phyloP scores from a whole-genome alignment of 805 yeast species.

The Candida andamanensis region DNA sequence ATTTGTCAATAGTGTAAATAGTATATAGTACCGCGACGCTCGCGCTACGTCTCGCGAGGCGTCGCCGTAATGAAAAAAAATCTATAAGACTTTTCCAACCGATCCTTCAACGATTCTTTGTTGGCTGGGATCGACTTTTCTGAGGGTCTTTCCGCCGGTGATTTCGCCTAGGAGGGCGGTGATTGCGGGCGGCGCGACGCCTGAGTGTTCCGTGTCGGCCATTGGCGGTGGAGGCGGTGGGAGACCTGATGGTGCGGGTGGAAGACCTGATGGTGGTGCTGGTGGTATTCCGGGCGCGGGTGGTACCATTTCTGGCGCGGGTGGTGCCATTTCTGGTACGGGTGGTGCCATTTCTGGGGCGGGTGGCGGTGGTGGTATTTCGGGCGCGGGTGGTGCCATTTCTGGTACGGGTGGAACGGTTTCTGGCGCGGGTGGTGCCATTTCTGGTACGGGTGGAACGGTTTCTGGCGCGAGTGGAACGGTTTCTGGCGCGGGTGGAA shows the following conservation, averaged over 20 bases:
- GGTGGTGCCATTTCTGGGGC: slow-evolving; percentile 20
- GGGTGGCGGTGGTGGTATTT: slow-evolving; percentile 14
- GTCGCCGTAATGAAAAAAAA: too few relatives aligned
- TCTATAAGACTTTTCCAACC: slow-evolving; percentile 45
- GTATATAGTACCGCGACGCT: too few relatives aligned
- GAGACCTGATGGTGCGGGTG: slow-evolving; percentile 24
- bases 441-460: slow-evolving; percentile 8
- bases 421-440: slow-evolving; percentile 9
- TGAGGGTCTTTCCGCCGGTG: slow-evolving; percentile 45
- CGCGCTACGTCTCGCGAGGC: too few relatives aligned
- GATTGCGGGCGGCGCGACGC: slow-evolving; percentile 27
- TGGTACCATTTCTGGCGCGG: slow-evolving; percentile 21
- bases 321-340: too few relatives aligned
- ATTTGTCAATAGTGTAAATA: slow-evolving; percentile 1
- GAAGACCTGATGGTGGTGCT: slow-evolving; percentile 7
- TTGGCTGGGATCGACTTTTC: slow-evolving; percentile 45
- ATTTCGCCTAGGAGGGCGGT: slow-evolving; percentile 55
- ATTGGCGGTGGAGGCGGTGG: slow-evolving; percentile 28
- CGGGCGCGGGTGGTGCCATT: slow-evolving; percentile 15
- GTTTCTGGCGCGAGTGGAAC: slow-evolving; percentile 11
- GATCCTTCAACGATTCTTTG: slow-evolving; percentile 41
- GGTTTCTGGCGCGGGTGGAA: slow-evolving; percentile 4
- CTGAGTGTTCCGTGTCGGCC: too few relatives aligned
- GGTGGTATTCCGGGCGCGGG: slow-evolving; percentile 23
- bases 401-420: slow-evolving; percentile 17